phyloP scores from a whole-genome alignment of 495 filamentous ascomycete genomes.

The Ramalina intermedia region DNA sequence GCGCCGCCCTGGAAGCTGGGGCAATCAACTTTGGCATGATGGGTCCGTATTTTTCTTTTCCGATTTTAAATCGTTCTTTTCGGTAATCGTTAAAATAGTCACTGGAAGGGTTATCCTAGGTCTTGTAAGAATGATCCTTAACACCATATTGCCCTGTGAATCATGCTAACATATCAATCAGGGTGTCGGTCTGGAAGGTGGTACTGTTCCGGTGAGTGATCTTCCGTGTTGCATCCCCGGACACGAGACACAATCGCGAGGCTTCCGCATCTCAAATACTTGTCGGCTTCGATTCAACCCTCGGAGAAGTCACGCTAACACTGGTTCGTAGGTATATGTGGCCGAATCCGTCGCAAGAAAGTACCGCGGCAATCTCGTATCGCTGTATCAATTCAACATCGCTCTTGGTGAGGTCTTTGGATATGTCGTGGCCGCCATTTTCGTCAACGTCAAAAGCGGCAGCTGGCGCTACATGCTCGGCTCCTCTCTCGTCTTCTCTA shows the following conservation, averaged over 20 bases:
- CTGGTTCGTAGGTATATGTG: slow-evolving; percentile 26
- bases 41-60: too few relatives aligned
- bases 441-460: slow-evolving; percentile 36
- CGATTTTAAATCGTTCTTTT: too few relatives aligned
- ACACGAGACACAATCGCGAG: neutral
- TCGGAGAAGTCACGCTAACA: neutral
- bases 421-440: slow-evolving; percentile 47
- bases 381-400: slow-evolving; percentile 49
- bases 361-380: slow-evolving; percentile 46
- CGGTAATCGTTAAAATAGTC: too few relatives aligned
- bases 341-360: slow-evolving; percentile 32
- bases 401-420: slow-evolving; percentile 48
- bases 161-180: too few relatives aligned
- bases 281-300: neutral
- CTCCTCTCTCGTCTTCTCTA: slow-evolving; percentile 47
- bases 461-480: slow-evolving; percentile 56
- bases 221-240: slow-evolving; percentile 18
- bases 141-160: too few relatives aligned
- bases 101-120: too few relatives aligned
- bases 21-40: slow-evolving; percentile 46
- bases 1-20: slow-evolving; percentile 45
- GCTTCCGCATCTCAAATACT: too few relatives aligned
- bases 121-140: too few relatives aligned
- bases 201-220: slow-evolving; percentile 46
- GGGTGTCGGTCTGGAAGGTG: slow-evolving; percentile 41